Evolutionary conservation across 164 flowering plant genomes (phyloP).

Genomic region (Pachysandra terminalis): DNA sequence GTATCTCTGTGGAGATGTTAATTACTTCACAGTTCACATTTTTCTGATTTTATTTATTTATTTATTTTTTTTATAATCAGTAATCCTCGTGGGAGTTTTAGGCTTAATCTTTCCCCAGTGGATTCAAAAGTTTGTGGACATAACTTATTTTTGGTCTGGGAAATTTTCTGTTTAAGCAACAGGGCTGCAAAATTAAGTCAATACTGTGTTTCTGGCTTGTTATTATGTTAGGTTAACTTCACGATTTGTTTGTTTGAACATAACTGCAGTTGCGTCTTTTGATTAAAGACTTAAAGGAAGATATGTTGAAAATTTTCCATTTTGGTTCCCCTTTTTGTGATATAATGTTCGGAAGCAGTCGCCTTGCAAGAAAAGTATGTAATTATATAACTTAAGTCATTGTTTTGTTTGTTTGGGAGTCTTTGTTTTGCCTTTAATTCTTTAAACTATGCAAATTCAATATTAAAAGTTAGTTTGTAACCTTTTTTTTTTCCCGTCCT

Average conservation of each 20-base stretch:
- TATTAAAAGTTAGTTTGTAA: background rate
- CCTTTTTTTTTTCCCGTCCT: background rate
- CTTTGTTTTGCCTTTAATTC: background rate
- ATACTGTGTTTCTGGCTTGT: too few relatives aligned
- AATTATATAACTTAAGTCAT: background rate
- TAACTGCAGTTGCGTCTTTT: too few relatives aligned
- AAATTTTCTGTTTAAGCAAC: background rate
- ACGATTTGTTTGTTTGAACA: background rate
- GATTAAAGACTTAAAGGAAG: too few relatives aligned
- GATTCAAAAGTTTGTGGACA: background rate
- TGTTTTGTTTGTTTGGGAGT: background rate
- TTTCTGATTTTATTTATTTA: too few relatives aligned
- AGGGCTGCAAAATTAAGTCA: background rate
- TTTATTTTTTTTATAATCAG: background rate
- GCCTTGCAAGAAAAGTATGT: too few relatives aligned
- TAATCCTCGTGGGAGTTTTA: background rate
- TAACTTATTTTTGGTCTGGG: background rate
- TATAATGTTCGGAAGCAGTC: too few relatives aligned
- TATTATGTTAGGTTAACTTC: background rate
- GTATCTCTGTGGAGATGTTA: background rate
- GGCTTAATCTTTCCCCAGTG: background rate
- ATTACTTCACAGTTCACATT: too few relatives aligned
- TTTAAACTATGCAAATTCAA: slow-evolving; percentile 3
- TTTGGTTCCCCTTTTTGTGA: too few relatives aligned
- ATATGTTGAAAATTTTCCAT: too few relatives aligned